Evolutionary conservation across 768 basidiomycete genomes (phyloP), one percentile per base, ranked within the genome.

Genomic region (Hirschioporus abietinus): DNA sequence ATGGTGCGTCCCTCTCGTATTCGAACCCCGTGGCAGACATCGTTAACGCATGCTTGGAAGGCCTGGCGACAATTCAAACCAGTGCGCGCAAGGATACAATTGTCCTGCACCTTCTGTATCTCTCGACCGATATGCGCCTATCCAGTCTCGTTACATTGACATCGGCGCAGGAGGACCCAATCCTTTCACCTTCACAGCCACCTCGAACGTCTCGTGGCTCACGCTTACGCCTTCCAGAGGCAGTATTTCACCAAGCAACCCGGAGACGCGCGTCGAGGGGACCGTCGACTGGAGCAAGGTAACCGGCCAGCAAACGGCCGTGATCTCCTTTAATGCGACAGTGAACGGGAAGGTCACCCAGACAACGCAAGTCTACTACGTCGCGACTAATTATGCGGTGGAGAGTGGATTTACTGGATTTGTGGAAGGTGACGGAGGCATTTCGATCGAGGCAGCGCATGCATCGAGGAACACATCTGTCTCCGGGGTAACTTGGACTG

Each of bases 361-460:
- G 62, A 71, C 68, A 9, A 70, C 72, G 42, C 70, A 70, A 0
- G 67, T 76, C 25, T 72, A 64, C 27, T 70, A 79, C 65, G 70
- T 72, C 34, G 75, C 76, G 9, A 79, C 77, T 67, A 72, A 76
- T 64, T 78, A 75, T 1, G 60, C 66, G 5, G 72, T 81, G 0
- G 78, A 84, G 0, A 69, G 73, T 27, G 79, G 74, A 35, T 88
- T 87, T 76, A 82, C 80, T 69, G 86, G 88, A 3, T 87, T 88
- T 69, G 82, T 91, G 26, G 87, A 90, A 69, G 85, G 82, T 24
- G 81, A 84, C 59, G 87, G 88, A 15, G 84, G 81, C 23, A 78
- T 91, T 57, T 85, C 86, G 0, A 88, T 90, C 30, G 88, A 91
- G 70, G 89, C 88, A 42, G 85, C 81, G 1, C 88, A 90, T 72